Base-by-base conservation (phyloP, 2,329 filamentous ascomycete genomes). In the Colletotrichum euphorbiae region DNA sequence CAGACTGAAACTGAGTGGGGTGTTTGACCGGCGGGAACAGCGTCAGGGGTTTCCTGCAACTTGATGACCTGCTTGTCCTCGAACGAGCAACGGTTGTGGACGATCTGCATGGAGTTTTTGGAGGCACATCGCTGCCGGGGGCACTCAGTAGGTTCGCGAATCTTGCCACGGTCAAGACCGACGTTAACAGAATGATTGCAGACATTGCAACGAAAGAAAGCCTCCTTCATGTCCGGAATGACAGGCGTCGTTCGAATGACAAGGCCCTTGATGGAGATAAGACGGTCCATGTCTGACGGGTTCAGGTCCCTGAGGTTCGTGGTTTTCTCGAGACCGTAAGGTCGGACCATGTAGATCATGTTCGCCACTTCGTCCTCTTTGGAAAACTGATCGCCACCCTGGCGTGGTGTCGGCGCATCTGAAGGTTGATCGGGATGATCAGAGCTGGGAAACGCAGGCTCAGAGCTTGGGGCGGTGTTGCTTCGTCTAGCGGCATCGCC, bases 11-110 rank as follows among this genome's bases (percentile, higher is more conserved):
- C 96, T 0, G 95, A 97, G 80, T 99, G 96, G 13, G 96, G 96
- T 19, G 96, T 99, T 80, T 99, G 96, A 17, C 96, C 96, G 72
- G 97, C 92, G 55, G 96, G 96, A 17, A 99, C 92, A 42, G 90
- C 93, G 78, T 99, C 96, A 0, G 96, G 96, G 0, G 96, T 99
- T 80, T 99, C 96, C 80, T 99, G 96, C 45, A 99, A 85, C 79
- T 99, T 99, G 81, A 99, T 97, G 68, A 99, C 93, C 78, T 99
- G 96, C 83, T 99, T 99, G 78, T 99, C 96, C 62, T 94, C 91
- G 75, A 99, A 99, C 8, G 89, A 88, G 73, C 94, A 98, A 69
- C 96, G 91, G 80, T 99, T 99, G 83, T 99, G 96, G 19, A 98
- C 87, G 73, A 99, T 97, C 76, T 98, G 93, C 95, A 99, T 98